phyloP scores from a whole-genome alignment of 108 stramenopile genomes.

The Schizochytrium sp. region DNA sequence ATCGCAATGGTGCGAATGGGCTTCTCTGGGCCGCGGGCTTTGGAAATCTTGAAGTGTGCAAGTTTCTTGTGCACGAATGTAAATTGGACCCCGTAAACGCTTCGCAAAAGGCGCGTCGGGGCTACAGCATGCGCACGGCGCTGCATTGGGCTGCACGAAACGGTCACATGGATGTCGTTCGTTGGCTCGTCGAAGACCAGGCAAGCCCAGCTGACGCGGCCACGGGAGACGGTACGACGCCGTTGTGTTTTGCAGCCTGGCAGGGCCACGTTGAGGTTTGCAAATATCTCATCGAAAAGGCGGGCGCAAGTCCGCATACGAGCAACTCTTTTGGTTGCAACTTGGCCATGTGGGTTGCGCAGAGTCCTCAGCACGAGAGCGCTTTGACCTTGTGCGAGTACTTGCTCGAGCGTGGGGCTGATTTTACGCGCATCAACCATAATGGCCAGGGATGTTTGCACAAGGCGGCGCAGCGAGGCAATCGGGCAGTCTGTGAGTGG shows the following conservation, averaged over 20 bases:
- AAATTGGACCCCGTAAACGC: background rate
- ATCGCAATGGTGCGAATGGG: background rate
- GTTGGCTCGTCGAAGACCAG: background rate
- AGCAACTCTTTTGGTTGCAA: background rate
- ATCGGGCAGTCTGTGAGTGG: background rate
- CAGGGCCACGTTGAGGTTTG: background rate
- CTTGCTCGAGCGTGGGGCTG: background rate
- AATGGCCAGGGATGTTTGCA: background rate
- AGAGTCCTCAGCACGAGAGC: background rate
- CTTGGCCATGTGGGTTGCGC: background rate
- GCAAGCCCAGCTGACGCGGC: background rate
- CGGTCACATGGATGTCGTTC: background rate
- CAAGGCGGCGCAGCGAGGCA: slow-evolving; percentile 11
- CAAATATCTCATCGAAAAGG: background rate
- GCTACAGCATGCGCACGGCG: background rate
- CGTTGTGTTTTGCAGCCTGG: background rate
- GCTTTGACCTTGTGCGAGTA: background rate
- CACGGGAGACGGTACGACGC: background rate
- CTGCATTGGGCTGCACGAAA: background rate
- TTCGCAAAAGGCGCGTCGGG: background rate
- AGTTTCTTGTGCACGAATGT: background rate
- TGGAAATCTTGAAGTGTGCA: slow-evolving; percentile 5
- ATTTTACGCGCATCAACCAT: background rate
- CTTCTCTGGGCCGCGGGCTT: slow-evolving; percentile 4
- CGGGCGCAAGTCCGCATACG: background rate